Base-by-base conservation (phyloP, 352 stramenopile species). In the Saprolegnia parasitica region DNA sequence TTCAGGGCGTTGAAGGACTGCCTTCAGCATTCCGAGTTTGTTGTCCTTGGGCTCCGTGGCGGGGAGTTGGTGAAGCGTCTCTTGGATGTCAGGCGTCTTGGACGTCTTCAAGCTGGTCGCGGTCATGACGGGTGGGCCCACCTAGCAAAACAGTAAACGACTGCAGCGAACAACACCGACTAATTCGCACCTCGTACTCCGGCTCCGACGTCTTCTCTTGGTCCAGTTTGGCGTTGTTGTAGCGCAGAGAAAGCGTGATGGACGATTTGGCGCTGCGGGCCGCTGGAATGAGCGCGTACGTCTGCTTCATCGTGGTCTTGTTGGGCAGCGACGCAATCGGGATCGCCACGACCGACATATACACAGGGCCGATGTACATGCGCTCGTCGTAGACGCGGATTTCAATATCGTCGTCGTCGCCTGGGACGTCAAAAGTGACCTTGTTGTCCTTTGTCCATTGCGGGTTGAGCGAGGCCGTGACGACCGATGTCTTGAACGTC, bases 371-470 rank as follows among this genome's bases (percentile, higher is more conserved):
- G 77, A 93, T 91, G n/a, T n/a, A n/a, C 45, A 90, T 74, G 65
- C 90, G 86, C 56, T 92, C 81, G 54, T 93, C 80, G 58, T 90
- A 92, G 24, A 93, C 79, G 65, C 86, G 86, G 45, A 93, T 83
- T 67, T 93, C 86, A 40, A 93, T 78, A 35, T 88, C 81, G 76
- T 86, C 90, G 37, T 92, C 84, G 60, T 93, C 81, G 56, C 70
- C 83, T 4, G 78, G 81, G 0, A 77, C 86, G 65, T 89, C 86
- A 40, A 93, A 93, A 9, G 84, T 89, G 32, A 83, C 86, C 5
- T 79, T 87, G 70, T 93, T 93, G 62, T 92, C 86, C 60, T 91
- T 81, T 21, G 88, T 86, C 86, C 84, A 93, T 10, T 90, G 82
- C 18, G 86, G 86, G 16, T 85, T 92, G 10, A 83, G 80, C 54